Evolutionary conservation across 495 filamentous ascomycete species (phyloP), one percentile per base, ranked within the genome.

Genomic region (Neurospora sublineolata): DNA sequence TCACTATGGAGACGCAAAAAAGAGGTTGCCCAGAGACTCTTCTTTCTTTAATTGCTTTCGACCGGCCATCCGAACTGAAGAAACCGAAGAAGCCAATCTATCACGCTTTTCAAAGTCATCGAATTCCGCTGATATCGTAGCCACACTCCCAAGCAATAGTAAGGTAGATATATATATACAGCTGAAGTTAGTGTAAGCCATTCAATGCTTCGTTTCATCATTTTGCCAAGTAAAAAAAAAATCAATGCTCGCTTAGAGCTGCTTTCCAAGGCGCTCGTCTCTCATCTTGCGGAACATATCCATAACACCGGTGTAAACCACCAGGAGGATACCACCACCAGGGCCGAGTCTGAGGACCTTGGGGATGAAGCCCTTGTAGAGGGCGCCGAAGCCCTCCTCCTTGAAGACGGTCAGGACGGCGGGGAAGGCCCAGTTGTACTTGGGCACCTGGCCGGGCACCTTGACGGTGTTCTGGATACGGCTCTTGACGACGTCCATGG

Each of bases 361-460:
- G 58, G 95, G 95, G 44, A 96, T 72, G 86, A 99, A 99, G 6
- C 95, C 95, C 87, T 99, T 99, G 84, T 99, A 99, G 67, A 99
- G 84, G 14, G 95, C 95, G 18, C 80, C 83, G 77, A 97, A 95
- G 12, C 95, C 95, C 79, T 99, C 95, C 84, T 99, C 95, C 83
- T 87, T 93, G 82, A 93, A 89, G 64, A 99, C 92, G 20, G 91
- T 92, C 20, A 85, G 91, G 20, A 97, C 83, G 52, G 92, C 89
- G 40, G 92, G 92, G 86, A 89, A 96, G 18, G 95, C 96, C 95
- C 95, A 99, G 85, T 97, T 97, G 83, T 99, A 99, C 86, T 98
- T 99, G 74, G 91, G 92, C 23, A 87, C 82, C 68, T 87, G 83
- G 20, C 95, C 96, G 60, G 91, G 79, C 27, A 97, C 84, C 82